A percentile compares a stretch with the other conserved stretches of the same genome.
phyloP scores from a whole-genome alignment of 1,284 basidiomycete genomes.

The Cutaneotrichosporon daszewskae region DNA sequence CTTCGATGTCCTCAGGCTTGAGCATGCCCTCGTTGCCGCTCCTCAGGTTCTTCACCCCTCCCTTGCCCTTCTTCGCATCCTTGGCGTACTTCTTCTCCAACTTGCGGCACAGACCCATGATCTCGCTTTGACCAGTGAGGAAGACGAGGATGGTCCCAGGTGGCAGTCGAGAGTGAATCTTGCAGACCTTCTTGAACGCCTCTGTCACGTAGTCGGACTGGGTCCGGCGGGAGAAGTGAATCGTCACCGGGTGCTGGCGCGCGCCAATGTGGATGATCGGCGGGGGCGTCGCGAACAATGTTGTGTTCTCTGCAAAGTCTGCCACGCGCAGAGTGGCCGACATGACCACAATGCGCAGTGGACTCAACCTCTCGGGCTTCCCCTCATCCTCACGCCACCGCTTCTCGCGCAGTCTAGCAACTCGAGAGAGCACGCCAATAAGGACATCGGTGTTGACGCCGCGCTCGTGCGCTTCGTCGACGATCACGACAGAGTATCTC shows the following conservation, averaged over 20 bases:
- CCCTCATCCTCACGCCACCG: conserved; percentile 67
- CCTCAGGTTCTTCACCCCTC: too few species aligned
- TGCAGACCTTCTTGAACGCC: conserved; percentile 81
- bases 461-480: conserved; percentile 97
- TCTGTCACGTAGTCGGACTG: conserved; percentile 81
- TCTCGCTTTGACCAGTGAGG: conserved; percentile 72
- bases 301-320: conserved; percentile 84
- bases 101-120: conserved; percentile 60
- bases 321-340: conserved; percentile 91
- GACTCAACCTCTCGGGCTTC: conserved; percentile 66
- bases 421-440: conserved; percentile 89
- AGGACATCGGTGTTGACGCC: conserved; percentile 98
- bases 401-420: conserved; percentile 79
- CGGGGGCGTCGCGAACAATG: conserved; percentile 74
- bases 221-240: conserved; percentile 89
- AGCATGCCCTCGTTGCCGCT: conserved; percentile 13
- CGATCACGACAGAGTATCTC: conserved; percentile 89
- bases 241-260: conserved; percentile 89
- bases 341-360: conserved; percentile 94
- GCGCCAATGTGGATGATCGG: conserved; percentile 85
- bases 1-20: conserved; percentile 41
- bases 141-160: conserved; percentile 68
- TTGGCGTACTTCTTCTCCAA: conserved; percentile 72
- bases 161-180: conserved; percentile 67
- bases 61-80: conserved; percentile 51